Conservation (phyloP, 2,329 filamentous ascomycete species). For the Sphaceloma murrayae region DNA sequence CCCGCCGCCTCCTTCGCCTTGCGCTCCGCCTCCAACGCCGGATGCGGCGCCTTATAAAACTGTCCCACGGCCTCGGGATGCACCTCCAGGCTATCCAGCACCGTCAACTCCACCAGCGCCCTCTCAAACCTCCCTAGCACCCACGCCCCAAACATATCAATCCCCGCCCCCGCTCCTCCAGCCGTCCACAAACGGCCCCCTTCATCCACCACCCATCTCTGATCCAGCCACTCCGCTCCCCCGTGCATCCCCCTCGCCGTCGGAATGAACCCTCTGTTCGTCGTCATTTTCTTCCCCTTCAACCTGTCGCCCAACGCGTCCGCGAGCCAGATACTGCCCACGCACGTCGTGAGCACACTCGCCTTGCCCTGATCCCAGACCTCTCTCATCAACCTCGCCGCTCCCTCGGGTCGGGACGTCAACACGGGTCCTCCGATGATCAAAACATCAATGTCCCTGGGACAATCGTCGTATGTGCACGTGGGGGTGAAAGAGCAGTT, state of each 20-base stretch:
- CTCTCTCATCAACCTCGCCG: constrained; percentile 28
- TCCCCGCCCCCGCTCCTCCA: constrained; percentile 33
- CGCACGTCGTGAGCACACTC: constrained; percentile 33
- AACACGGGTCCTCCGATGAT: constrained; percentile 32
- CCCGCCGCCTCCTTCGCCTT: neutral
- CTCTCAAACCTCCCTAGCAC: constrained; percentile 7
- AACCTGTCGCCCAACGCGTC: constrained; percentile 26
- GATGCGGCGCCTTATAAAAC: constrained; percentile 12
- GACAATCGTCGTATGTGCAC: constrained; percentile 34
- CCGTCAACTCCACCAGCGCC: constrained; percentile 8
- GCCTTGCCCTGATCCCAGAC: constrained; percentile 27
- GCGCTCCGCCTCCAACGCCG: neutral
- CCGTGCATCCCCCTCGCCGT: constrained; percentile 27
- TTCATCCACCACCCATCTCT: constrained; percentile 32
- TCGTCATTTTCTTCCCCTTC: constrained; percentile 33
- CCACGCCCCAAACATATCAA: constrained; percentile 16
- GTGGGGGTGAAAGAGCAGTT: constrained; percentile 31
- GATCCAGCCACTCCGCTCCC: constrained; percentile 31
- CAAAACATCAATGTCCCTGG: constrained; percentile 35
- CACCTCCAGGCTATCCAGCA: constrained; percentile 12
- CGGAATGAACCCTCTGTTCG: constrained; percentile 29
- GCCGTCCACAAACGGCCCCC: constrained; percentile 33
- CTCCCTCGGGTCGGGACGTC: constrained; percentile 26
- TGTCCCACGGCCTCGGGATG: constrained; percentile 11
- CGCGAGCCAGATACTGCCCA: constrained; percentile 34